phyloP scores from a whole-genome alignment of 2,329 filamentous ascomycete species.

The Hymenoscyphus linearis region DNA sequence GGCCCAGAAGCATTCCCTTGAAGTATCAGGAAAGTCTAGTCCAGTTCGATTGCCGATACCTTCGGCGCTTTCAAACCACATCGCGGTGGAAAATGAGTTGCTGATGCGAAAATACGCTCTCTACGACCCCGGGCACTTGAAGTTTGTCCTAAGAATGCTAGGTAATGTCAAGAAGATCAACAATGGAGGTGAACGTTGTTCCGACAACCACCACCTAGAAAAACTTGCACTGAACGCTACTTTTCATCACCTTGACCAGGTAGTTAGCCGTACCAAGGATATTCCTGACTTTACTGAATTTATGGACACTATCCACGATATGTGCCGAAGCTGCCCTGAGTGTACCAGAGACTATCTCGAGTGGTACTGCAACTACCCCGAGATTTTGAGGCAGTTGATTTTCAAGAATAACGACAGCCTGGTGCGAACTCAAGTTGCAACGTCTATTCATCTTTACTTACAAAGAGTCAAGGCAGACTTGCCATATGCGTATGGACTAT shows the following conservation, averaged over 20 bases:
- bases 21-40: conserved; percentile 31
- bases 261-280: conserved; percentile 68
- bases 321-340: conserved; percentile 44
- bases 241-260: conserved; percentile 66
- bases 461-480: conserved; percentile 44
- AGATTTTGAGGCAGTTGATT: conserved; percentile 59
- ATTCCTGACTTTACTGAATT: conserved; percentile 56
- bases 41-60: conserved; percentile 45
- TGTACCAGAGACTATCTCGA: conserved; percentile 56
- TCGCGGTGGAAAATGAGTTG: conserved; percentile 66
- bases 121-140: conserved; percentile 65
- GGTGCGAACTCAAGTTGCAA: conserved; percentile 49
- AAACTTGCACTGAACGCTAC: conserved; percentile 49
- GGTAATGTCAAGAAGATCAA: conserved; percentile 47
- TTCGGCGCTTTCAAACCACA: conserved; percentile 47
- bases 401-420: conserved; percentile 52
- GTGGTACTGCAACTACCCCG: conserved; percentile 53
- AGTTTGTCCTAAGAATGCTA: conserved; percentile 61
- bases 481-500: conserved; percentile 43
- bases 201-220: conserved; percentile 42
- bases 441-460: conserved; percentile 49
- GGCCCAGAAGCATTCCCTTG: conserved; percentile 44
- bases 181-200: conserved; percentile 39
- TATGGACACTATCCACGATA: conserved; percentile 44
- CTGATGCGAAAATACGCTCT: conserved; percentile 74